A percentile compares a stretch with the other conserved stretches of the same genome.
Conservation (phyloP, 2,329 filamentous ascomycete genomes). For the Tolypocladium pustulatum region DNA sequence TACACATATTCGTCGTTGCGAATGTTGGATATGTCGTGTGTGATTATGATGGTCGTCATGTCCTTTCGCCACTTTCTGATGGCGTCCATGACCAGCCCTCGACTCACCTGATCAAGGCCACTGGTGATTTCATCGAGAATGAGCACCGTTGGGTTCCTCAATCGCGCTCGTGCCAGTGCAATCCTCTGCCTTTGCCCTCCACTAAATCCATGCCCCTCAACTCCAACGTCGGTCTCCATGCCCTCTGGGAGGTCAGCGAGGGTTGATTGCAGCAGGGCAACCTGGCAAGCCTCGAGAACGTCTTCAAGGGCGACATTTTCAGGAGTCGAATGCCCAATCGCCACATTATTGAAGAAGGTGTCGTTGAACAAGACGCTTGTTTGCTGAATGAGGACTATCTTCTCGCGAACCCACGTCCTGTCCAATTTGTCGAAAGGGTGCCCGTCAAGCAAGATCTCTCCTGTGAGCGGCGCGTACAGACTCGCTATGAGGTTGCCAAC, state of each 20-base stretch:
- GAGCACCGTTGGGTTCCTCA: slow-evolving; percentile 70
- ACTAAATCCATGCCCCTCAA: slow-evolving; percentile 61
- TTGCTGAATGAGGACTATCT: slow-evolving; percentile 76
- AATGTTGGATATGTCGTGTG: slow-evolving; percentile 78
- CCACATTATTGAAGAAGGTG: slow-evolving; percentile 67
- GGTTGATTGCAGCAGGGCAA: slow-evolving; percentile 59
- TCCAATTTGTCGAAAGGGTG: slow-evolving; percentile 51
- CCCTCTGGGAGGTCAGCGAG: slow-evolving; percentile 58
- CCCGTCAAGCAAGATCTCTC: slow-evolving; percentile 60
- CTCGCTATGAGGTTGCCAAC: slow-evolving; percentile 68
- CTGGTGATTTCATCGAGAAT: slow-evolving; percentile 86
- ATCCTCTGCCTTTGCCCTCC: slow-evolving; percentile 79
- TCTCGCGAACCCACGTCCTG: slow-evolving; percentile 61
- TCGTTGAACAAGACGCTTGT: slow-evolving; percentile 73
- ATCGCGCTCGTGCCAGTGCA: slow-evolving; percentile 64
- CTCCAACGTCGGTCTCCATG: slow-evolving; percentile 60
- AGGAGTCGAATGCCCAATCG: slow-evolving; percentile 51
- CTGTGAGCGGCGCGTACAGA: slow-evolving; percentile 59
- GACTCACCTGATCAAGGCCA: slow-evolving; percentile 66
- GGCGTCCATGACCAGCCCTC: slow-evolving; percentile 58
- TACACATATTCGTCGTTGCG: slow-evolving; percentile 64
- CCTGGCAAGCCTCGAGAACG: slow-evolving; percentile 51
- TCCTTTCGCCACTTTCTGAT: slow-evolving; percentile 67
- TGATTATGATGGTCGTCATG: slow-evolving; percentile 88
- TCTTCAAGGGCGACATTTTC: slow-evolving; percentile 38